These are phyloP conservation scores for Drechslerella dactyloides DNA, from an alignment of 2,329 filamentous ascomycete species.

Conservation along the genomic window DNA sequence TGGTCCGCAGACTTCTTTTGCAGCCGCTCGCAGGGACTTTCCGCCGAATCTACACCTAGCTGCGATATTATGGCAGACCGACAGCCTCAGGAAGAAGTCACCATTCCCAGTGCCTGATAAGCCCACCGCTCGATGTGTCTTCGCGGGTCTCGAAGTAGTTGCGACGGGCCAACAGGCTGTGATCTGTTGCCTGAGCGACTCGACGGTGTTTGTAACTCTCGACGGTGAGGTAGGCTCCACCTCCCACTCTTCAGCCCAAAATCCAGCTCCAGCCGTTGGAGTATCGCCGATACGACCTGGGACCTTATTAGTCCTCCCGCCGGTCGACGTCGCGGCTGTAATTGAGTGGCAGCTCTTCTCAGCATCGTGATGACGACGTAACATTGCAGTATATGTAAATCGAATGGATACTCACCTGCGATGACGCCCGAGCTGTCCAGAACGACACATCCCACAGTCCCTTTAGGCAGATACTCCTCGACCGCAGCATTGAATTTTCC, in stretches of 20 bases:
- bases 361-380: neutral
- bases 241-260: slow-evolving; percentile 86
- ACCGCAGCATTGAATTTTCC: slow-evolving; percentile 54
- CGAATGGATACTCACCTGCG: slow-evolving; percentile 59
- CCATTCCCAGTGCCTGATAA: slow-evolving; percentile 86
- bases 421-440: slow-evolving; percentile 77
- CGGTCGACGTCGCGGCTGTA: slow-evolving; percentile 67
- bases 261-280: slow-evolving; percentile 80
- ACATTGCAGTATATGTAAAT: neutral
- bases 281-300: slow-evolving; percentile 86
- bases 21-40: slow-evolving; percentile 64
- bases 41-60: slow-evolving; percentile 72
- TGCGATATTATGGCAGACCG: slow-evolving; percentile 73
- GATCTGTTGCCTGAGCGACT: slow-evolving; percentile 12
- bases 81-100: slow-evolving; percentile 79
- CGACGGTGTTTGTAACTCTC: neutral
- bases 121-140: slow-evolving; percentile 61
- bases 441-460: slow-evolving; percentile 82
- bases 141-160: slow-evolving; percentile 31
- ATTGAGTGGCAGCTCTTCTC: neutral
- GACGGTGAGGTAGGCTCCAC: slow-evolving; percentile 52
- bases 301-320: slow-evolving; percentile 86
- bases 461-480: slow-evolving; percentile 75
- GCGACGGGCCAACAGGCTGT: slow-evolving; percentile 46
- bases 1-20: slow-evolving; percentile 71